These are phyloP conservation scores for Pichia kudriavzevii DNA, from an alignment of 1,139 yeast genomes.

Conservation along the genomic window DNA sequence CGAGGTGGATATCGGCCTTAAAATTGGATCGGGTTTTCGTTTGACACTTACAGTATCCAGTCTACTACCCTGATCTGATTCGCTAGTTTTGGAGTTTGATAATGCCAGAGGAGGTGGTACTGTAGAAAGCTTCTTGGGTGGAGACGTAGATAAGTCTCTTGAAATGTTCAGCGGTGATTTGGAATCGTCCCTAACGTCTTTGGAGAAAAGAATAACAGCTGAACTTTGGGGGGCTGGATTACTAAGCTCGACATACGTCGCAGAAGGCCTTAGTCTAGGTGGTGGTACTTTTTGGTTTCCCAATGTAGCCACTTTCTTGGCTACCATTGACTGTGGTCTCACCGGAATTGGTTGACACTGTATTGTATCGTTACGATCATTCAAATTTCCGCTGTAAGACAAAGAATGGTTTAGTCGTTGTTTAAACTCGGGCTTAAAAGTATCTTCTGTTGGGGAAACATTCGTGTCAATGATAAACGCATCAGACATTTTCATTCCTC, in stretches of 20 bases:
- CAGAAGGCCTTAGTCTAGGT: constrained; percentile 19
- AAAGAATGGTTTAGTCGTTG: background rate
- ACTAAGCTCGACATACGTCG: constrained; percentile 2
- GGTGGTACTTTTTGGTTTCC: constrained; percentile 25
- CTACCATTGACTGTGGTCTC: too few relatives aligned
- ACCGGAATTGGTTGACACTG: too few relatives aligned
- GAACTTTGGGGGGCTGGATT: constrained; percentile 17
- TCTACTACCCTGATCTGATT: too few relatives aligned
- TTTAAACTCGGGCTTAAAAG: constrained; percentile 4
- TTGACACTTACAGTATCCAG: too few relatives aligned
- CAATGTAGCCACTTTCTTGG: constrained; percentile 23
- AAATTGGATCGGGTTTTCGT: background rate
- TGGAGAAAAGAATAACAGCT: constrained; percentile 27
- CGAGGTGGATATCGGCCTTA: background rate
- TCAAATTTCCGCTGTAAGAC: background rate
- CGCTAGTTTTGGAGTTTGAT: constrained; percentile 1
- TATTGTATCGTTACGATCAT: too few relatives aligned
- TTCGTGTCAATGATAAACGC: constrained; percentile 49
- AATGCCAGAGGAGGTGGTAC: constrained; percentile 10
- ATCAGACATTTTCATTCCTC: constrained; percentile 62
- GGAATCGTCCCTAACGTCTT: constrained; percentile 17
- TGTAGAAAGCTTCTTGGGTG: constrained; percentile 1
- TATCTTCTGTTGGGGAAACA: constrained; percentile 3
- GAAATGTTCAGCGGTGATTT: too few relatives aligned
- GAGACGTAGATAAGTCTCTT: too few relatives aligned